These are phyloP conservation scores for Croton laevigatus DNA, from an alignment of 441 rosid species.

Conservation along the genomic window DNA sequence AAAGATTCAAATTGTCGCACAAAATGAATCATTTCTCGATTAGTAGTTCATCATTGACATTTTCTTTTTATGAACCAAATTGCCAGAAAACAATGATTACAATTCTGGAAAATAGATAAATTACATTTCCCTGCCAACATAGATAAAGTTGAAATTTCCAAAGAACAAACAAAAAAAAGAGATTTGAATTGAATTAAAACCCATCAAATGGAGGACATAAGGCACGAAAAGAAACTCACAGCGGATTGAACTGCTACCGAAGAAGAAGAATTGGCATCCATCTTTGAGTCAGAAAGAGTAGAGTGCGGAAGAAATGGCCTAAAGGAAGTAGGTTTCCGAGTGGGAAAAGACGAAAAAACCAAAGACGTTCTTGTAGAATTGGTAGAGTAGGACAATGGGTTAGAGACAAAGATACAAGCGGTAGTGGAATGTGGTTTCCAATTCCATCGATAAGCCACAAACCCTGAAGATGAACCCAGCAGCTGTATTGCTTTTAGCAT, in stretches of 20 bases:
- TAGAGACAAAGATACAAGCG: conserved; percentile 31
- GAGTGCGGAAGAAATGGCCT: conserved; percentile 38
- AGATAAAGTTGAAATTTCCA: background rate
- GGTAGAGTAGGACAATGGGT: conserved; percentile 27
- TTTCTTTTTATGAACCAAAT: background rate
- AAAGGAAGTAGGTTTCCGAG: conserved; percentile 33
- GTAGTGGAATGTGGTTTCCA: conserved; percentile 39
- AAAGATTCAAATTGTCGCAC: background rate
- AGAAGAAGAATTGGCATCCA: conserved; percentile 33
- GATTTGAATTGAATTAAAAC: conserved; percentile 10
- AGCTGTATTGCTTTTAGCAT: conserved; percentile 84
- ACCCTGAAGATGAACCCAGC: conserved; percentile 47
- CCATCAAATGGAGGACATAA: conserved; percentile 12
- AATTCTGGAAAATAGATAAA: no score
- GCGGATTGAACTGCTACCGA: conserved; percentile 43
- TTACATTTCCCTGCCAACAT: background rate
- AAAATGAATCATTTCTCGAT: background rate
- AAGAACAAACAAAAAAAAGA: background rate
- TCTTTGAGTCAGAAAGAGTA: conserved; percentile 45
- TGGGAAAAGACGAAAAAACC: conserved; percentile 18
- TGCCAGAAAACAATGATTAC: background rate
- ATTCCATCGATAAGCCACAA: conserved; percentile 52
- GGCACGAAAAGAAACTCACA: conserved; percentile 46
- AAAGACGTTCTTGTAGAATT: conserved; percentile 17
- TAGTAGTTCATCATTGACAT: background rate